Conservation (phyloP, 148 eudicot species). For the Drosera capensis region DNA sequence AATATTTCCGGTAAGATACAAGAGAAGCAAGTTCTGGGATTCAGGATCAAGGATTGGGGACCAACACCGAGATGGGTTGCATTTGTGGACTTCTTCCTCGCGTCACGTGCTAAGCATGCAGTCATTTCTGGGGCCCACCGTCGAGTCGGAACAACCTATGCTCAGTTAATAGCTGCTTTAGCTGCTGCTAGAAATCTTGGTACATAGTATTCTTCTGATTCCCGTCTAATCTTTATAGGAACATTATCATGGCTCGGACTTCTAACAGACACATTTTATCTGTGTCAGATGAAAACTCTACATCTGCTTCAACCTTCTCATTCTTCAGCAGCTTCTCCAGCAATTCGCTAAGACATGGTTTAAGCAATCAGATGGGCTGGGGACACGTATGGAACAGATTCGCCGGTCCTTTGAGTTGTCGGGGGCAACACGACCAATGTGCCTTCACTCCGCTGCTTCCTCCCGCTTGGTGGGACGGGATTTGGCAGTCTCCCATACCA, state of each 20-base stretch:
- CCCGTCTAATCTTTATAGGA: slow-evolving; percentile 1
- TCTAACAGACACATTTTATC: neutral
- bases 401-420: slow-evolving; percentile 80
- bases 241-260: neutral
- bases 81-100: slow-evolving; percentile 90
- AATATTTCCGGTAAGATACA: slow-evolving; percentile 29
- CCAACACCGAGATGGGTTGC: slow-evolving; percentile 99
- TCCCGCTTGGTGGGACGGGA: slow-evolving; percentile 94
- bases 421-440: slow-evolving; percentile 53
- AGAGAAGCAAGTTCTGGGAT: slow-evolving; percentile 18
- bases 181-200: slow-evolving; percentile 66
- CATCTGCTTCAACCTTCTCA: slow-evolving; percentile 23
- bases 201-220: slow-evolving; percentile 7
- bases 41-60: slow-evolving; percentile 85
- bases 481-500: slow-evolving; percentile 78
- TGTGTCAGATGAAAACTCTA: slow-evolving; percentile 34
- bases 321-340: slow-evolving; percentile 83
- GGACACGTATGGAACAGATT: slow-evolving; percentile 93
- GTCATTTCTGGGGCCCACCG: slow-evolving; percentile 80
- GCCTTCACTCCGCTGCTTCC: slow-evolving; percentile 83
- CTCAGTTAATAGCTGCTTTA: slow-evolving; percentile 73
- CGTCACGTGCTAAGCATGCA: slow-evolving; percentile 78
- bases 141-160: slow-evolving; percentile 91
- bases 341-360: slow-evolving; percentile 42
- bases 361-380: slow-evolving; percentile 78